Conservation (phyloP, 164 flowering plant species). For the Berberis thunbergii region DNA sequence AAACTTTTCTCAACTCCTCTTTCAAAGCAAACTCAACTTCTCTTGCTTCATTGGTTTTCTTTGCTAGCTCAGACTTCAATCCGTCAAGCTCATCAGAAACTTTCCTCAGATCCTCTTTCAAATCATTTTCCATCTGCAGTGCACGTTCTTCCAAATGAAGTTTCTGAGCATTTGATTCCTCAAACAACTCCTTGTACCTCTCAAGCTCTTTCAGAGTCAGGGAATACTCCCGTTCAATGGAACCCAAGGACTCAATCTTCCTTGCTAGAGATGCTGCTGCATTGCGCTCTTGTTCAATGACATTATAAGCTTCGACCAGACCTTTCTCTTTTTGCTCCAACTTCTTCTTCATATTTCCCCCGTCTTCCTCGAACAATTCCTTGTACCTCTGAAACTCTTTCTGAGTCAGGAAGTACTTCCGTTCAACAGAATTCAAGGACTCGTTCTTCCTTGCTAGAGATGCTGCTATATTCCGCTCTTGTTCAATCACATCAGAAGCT, state of each 20-base stretch:
- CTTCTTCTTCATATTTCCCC: background rate
- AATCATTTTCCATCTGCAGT: constrained; percentile 15
- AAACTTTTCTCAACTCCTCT: constrained; percentile 16
- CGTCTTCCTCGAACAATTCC: no score
- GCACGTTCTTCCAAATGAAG: constrained; percentile 17
- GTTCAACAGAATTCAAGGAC: constrained; percentile 1
- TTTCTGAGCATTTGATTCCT: constrained; percentile 19
- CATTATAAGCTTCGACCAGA: constrained; percentile 11
- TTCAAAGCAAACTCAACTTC: no score
- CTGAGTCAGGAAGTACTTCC: constrained; percentile 10
- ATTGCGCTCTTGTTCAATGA: background rate
- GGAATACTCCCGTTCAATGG: constrained; percentile 11
- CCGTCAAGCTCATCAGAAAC: no score
- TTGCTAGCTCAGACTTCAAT: no score
- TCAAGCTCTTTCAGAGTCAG: constrained; percentile 22
- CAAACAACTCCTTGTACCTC: background rate
- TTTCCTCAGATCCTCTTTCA: background rate
- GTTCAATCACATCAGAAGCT: no score
- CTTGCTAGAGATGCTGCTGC: no score
- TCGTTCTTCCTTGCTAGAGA: no score
- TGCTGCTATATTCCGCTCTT: no score
- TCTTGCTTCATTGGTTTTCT: no score
- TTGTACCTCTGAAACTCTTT: no score
- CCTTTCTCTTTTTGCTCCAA: constrained; percentile 17
- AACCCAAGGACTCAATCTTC: background rate